phyloP scores from a whole-genome alignment of 345 rosid genomes.

The Psidium guajava region DNA sequence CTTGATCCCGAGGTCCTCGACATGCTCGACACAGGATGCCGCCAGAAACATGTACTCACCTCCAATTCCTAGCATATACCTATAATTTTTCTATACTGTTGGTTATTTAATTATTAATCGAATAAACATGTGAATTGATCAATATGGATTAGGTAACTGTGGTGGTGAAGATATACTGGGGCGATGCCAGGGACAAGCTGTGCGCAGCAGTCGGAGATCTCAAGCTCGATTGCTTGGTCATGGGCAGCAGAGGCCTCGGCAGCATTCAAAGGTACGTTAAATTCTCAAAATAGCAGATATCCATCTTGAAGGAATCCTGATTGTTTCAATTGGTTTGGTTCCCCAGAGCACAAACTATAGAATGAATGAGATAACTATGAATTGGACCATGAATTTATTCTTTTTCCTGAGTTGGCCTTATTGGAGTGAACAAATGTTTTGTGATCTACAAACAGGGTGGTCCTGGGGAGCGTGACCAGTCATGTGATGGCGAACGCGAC shows the following conservation, averaged over 20 bases:
- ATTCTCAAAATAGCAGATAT: not conserved
- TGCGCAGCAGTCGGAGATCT: slow-evolving; percentile 53
- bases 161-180: slow-evolving; percentile 76
- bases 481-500: slow-evolving; percentile 33
- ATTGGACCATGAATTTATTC: not conserved
- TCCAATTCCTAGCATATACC: not conserved
- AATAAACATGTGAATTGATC: not conserved
- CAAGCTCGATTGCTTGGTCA: slow-evolving; percentile 61
- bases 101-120: not conserved
- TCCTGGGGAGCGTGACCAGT: slow-evolving; percentile 51
- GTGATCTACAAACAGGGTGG: slow-evolving; percentile 24
- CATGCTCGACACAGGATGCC: slow-evolving; percentile 46
- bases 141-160: slow-evolving; percentile 33
- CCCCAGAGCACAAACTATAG: not conserved
- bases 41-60: slow-evolving; percentile 37
- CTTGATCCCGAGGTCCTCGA: slow-evolving; percentile 54
- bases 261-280: slow-evolving; percentile 46
- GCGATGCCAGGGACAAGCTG: slow-evolving; percentile 75
- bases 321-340: not conserved
- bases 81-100: not conserved
- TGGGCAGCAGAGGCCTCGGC: slow-evolving; percentile 95
- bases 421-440: not conserved
- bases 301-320: not conserved
- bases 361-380: not conserved
- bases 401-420: not conserved